A percentile compares a stretch with the other conserved stretches of the same genome.
These are phyloP conservation scores for Suaeda aralocaspica DNA, from an alignment of 148 eudicot species.

Conservation along the genomic window DNA sequence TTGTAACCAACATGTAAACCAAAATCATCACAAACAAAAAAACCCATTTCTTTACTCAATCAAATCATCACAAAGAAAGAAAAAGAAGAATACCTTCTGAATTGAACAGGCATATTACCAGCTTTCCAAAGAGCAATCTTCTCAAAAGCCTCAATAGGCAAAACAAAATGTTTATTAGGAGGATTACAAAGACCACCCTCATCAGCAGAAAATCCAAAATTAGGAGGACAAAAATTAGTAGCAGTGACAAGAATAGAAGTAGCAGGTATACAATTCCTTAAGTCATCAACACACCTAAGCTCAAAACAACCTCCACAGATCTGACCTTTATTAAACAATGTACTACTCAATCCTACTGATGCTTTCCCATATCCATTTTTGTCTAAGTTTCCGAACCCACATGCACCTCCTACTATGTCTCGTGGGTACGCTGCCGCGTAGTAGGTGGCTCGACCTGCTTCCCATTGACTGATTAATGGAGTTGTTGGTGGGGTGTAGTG, in stretches of 20 bases:
- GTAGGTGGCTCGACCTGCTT: slow-evolving; percentile 74
- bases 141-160: slow-evolving; percentile 90
- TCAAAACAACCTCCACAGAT: slow-evolving; percentile 92
- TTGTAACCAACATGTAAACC: too few relatives aligned
- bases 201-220: slow-evolving; percentile 57
- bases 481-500: slow-evolving; percentile 32
- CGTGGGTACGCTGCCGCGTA: slow-evolving; percentile 74
- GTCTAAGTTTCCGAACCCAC: slow-evolving; percentile 77
- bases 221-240: slow-evolving; percentile 86
- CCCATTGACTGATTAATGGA: slow-evolving; percentile 46
- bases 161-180: slow-evolving; percentile 75
- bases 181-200: slow-evolving; percentile 77
- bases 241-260: slow-evolving; percentile 78
- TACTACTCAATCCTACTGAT: slow-evolving; percentile 71
- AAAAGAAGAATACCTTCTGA: slow-evolving; percentile 47
- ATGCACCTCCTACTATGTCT: slow-evolving; percentile 81
- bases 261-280: slow-evolving; percentile 81
- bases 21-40: neutral
- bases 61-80: too few relatives aligned
- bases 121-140: slow-evolving; percentile 98
- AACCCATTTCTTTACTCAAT: too few relatives aligned
- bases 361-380: slow-evolving; percentile 72
- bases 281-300: slow-evolving; percentile 77
- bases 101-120: slow-evolving; percentile 80
- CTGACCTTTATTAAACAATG: slow-evolving; percentile 63